A percentile compares a stretch with the other conserved stretches of the same genome.
phyloP scores from a whole-genome alignment of 345 rosid species.

The Rhodomyrtus tomentosa region DNA sequence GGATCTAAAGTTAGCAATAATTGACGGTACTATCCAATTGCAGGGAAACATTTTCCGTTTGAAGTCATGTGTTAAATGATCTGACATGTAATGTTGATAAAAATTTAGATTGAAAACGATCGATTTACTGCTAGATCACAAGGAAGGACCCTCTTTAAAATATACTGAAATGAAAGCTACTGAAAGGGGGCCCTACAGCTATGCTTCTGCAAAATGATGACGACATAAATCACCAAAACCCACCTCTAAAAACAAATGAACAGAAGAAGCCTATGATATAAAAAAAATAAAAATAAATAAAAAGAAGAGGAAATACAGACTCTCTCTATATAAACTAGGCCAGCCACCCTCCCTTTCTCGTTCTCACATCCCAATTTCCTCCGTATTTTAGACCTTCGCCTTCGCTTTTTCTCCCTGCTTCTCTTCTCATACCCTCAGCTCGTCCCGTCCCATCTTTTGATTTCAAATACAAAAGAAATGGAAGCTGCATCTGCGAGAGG shows the following conservation, averaged over 20 bases:
- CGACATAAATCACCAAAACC: slow-evolving; percentile 4
- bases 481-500: slow-evolving; percentile 28
- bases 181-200: background rate
- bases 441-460: background rate
- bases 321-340: slow-evolving; percentile 1
- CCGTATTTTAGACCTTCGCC: background rate
- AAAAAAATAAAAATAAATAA: background rate
- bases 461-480: background rate
- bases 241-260: background rate
- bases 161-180: background rate
- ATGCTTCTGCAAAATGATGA: slow-evolving; percentile 1
- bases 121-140: background rate
- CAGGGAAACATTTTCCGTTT: no score
- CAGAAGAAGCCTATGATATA: background rate
- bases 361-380: background rate
- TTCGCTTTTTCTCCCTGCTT: background rate
- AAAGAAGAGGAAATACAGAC: background rate
- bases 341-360: background rate
- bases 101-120: background rate
- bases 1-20: no score
- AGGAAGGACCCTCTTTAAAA: background rate
- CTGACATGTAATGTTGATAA: background rate
- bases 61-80: background rate
- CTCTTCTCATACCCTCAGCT: background rate
- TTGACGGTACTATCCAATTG: no score